Evolutionary conservation across 768 basidiomycete genomes (phyloP).

Genomic region (Lanmaoa rubissima): DNA sequence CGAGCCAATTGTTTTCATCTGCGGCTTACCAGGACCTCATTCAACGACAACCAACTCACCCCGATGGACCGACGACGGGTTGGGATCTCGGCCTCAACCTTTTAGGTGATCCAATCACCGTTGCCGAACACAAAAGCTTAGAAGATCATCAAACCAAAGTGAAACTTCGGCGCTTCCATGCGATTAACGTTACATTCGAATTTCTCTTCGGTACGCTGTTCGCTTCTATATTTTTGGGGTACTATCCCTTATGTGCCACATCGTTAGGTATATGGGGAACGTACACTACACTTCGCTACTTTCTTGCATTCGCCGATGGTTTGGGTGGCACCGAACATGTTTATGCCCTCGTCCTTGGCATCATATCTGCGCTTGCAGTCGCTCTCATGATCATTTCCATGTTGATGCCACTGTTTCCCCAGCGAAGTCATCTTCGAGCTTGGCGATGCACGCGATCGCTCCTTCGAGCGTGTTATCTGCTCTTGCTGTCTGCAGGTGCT

Average conservation of each 20-base stretch:
- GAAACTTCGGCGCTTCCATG: constrained; percentile 35
- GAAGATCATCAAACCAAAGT: constrained; percentile 29
- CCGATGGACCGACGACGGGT: constrained; percentile 33
- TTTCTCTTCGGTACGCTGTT: constrained; percentile 36
- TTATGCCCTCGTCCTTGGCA: constrained; percentile 31
- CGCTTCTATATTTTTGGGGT: background rate
- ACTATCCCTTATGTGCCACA: background rate
- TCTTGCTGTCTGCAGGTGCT: constrained; percentile 52
- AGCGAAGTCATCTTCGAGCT: constrained; percentile 5
- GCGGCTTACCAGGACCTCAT: constrained; percentile 38
- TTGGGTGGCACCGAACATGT: constrained; percentile 41
- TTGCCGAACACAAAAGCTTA: constrained; percentile 30
- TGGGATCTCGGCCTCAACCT: constrained; percentile 33
- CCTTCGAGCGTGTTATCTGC: constrained; percentile 43
- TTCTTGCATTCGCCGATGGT: constrained; percentile 51
- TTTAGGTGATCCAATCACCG: constrained; percentile 31
- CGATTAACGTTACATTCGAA: constrained; percentile 29
- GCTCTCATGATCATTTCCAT: constrained; percentile 35
- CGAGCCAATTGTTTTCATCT: constrained; percentile 30
- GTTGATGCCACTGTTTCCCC: constrained; percentile 40
- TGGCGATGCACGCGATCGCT: constrained; percentile 15
- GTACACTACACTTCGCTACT: constrained; percentile 66
- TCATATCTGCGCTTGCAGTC: constrained; percentile 22
- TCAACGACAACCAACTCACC: constrained; percentile 43
- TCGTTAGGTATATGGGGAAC: constrained; percentile 53